Base-by-base conservation (phyloP, 2,329 filamentous ascomycete species). In the Fusarium foetens region DNA sequence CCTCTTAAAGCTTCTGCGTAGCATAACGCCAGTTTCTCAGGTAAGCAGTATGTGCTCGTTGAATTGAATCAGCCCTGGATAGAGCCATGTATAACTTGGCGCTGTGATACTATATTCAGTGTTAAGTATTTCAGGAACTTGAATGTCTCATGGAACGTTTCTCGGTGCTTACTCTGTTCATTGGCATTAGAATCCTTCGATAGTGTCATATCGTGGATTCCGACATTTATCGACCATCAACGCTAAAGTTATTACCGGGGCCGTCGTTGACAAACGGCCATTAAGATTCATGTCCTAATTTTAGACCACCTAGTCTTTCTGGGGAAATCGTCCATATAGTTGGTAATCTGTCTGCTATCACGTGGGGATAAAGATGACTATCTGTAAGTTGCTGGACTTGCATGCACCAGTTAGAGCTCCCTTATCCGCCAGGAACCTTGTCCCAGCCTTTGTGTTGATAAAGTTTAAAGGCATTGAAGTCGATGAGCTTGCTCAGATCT, bases 401-500 rank as follows among this genome's bases (percentile, higher is more conserved):
- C 14, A 49, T 11, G 29, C 46, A 49, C 29, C 29, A 23, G 29
- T 19, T 2, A 33, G 14, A 49, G 29, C 46, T 16, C 29, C 29
- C 19, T 19, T 14, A 13, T 9, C 46, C 8, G 29, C 19, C 46
- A 19, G 21, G 11, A 33, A 23, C 29, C 29, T 33, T 23, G 1
- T 13, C 5, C 29, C 5, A 9, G 11, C 29, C 29, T 16, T 49
- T 23, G 16, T 0, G 13, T 35, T 4, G 48, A 21, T 6, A 51
- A 14, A 1, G 17, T 0, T 23, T 5, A 21, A 19, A 17, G 16
- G 25, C 6, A 8, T 10, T 23, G 12, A 19, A 35, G 8, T 1
- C 31, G 8, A 35, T 4, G 4, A 23, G 16, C 14, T 17, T 31
- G 14, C 10, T 49, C 3, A 5, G 5, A 6, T 14, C 8, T n/a